Evolutionary conservation across 1,284 basidiomycete species (phyloP), one percentile per base, ranked within the genome.

Genomic region (Malassezia sp.): DNA sequence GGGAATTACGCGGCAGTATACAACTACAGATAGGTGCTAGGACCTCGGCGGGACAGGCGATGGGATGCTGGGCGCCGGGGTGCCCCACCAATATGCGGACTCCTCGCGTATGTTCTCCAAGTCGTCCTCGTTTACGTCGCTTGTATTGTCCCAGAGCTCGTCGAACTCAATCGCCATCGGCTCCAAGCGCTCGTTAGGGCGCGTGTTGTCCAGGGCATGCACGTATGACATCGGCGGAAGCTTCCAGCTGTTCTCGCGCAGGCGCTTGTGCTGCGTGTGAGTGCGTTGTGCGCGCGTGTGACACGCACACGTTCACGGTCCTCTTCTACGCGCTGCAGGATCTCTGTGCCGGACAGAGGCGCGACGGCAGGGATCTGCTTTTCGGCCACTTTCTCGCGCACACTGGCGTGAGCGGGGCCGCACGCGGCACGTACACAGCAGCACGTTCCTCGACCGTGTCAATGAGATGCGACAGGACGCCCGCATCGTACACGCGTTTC

Each of bases 221-320:
- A 40, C 20, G 47, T 60, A 51, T 20, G 67, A 60, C 34, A 63
- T 78, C 76, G 43, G 78, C 28, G 83, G 82, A 60, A 91, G 81
- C 20, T 91, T 87, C 89, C 90, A 95, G 43, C 88, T 80, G 18
- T 85, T 80, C 71, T 95, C 89, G 10, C 60, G 45, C 0, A 95
- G 76, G 3, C 87, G 80, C 71, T 95, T 95, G 66, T 95, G 90
- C 58, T 76, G 54, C 11, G 12, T n/a, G n/a, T 37, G 3, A 39
- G 26, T 2, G 7, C 14, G 4, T 8, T 22, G n/a, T n/a, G n/a
- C n/a, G n/a, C n/a, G n/a, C n/a, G n/a, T n/a, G 14, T 3, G n/a
- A 36, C 9, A 45, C 42, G 11, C 37, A 45, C 47, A 11, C 36
- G 33, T 24, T 54, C 49, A 5, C 49, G 49, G 21, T 51, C 49